A percentile compares a stretch with the other conserved stretches of the same genome.
These are phyloP conservation scores for Saccharomyces jurei DNA, from an alignment of 805 yeast species.

Conservation along the genomic window DNA sequence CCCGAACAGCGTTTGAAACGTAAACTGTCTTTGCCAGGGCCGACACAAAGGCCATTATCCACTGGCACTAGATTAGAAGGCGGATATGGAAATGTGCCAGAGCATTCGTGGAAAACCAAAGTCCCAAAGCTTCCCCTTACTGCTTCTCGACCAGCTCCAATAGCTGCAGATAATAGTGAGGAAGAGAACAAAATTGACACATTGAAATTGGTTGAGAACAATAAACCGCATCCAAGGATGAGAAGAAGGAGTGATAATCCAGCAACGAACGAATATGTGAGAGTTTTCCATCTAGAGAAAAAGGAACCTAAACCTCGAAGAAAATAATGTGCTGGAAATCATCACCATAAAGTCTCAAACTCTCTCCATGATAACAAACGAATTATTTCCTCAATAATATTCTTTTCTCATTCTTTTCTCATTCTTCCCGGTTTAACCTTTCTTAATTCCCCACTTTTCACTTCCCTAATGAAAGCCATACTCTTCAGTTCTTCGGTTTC, in stretches of 20 bases:
- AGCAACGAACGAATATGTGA: slow-evolving; percentile 21
- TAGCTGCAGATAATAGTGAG: background rate
- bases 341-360: background rate
- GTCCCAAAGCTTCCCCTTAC: background rate
- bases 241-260: slow-evolving; percentile 25
- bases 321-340: background rate
- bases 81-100: background rate
- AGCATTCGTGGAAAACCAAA: background rate
- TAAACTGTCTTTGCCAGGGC: background rate
- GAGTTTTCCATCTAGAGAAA: slow-evolving; percentile 25
- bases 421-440: background rate
- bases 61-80: background rate
- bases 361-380: background rate
- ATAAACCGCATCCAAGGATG: slow-evolving; percentile 28
- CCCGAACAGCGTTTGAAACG: background rate
- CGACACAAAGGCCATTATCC: background rate
- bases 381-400: background rate
- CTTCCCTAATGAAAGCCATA: background rate
- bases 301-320: background rate
- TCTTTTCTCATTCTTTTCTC: background rate
- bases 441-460: background rate
- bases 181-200: background rate
- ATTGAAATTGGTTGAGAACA: slow-evolving; percentile 20
- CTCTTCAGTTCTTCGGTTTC: background rate
- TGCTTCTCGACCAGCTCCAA: background rate